Evolutionary conservation across 345 rosid species (phyloP).

Genomic region (Microthlaspi erraticum): DNA sequence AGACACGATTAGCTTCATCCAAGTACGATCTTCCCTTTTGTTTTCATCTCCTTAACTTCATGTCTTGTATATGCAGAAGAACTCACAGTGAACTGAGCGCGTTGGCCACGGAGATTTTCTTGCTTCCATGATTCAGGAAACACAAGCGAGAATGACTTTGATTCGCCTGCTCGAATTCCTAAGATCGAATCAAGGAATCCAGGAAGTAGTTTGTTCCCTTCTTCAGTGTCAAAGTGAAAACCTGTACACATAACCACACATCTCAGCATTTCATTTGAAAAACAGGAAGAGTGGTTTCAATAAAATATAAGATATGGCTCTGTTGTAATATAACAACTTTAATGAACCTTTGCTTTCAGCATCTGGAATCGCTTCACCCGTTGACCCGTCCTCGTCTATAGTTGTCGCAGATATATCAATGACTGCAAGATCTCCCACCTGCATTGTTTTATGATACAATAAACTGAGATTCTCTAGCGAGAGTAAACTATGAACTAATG

Average conservation of each 20-base stretch:
- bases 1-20: slow-evolving; percentile 5
- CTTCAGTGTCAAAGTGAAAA: slow-evolving; percentile 90
- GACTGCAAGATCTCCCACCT: slow-evolving; percentile 88
- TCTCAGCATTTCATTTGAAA: slow-evolving; percentile 19
- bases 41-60: not conserved
- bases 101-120: slow-evolving; percentile 80
- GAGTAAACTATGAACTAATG: slow-evolving; percentile 6
- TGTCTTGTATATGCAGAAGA: slow-evolving; percentile 18
- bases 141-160: slow-evolving; percentile 73
- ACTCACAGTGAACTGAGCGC: slow-evolving; percentile 89
- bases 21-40: slow-evolving; percentile 7
- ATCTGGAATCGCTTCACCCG: slow-evolving; percentile 70
- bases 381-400: slow-evolving; percentile 60
- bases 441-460: slow-evolving; percentile 34
- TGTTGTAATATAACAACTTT: not conserved
- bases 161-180: slow-evolving; percentile 77
- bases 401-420: slow-evolving; percentile 87
- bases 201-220: slow-evolving; percentile 75
- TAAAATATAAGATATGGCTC: not conserved
- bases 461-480: not conserved
- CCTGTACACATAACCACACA: slow-evolving; percentile 51
- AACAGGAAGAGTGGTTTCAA: not conserved
- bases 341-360: slow-evolving; percentile 90
- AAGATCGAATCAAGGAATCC: slow-evolving; percentile 80
- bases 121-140: slow-evolving; percentile 94